Percentiles rank a stretch among this genome's conserved stretches.
These are phyloP conservation scores for Xylaria intraflava DNA, from an alignment of 495 filamentous ascomycete genomes.

Conservation along the genomic window DNA sequence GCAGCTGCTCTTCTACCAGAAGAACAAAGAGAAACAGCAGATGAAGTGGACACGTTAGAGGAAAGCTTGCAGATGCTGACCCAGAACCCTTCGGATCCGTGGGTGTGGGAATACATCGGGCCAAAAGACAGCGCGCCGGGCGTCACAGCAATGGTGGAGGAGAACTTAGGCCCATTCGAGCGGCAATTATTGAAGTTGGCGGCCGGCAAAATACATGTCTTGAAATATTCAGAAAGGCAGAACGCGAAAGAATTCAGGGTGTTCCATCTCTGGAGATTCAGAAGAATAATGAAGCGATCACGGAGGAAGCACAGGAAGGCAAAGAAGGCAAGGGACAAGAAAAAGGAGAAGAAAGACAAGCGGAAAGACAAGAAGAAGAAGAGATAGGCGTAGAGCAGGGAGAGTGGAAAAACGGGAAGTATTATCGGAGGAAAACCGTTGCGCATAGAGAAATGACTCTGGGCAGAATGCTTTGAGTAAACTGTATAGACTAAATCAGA, in stretches of 20 bases:
- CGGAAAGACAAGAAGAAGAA: not conserved
- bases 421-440: not conserved
- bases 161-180: slow-evolving; percentile 46
- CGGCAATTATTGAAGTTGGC: slow-evolving; percentile 37
- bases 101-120: slow-evolving; percentile 43
- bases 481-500: slow-evolving; percentile 1
- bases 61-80: slow-evolving; percentile 6
- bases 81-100: slow-evolving; percentile 2
- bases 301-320: not conserved
- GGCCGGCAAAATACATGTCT: slow-evolving; percentile 33
- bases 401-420: not conserved
- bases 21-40: not conserved
- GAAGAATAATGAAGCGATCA: slow-evolving; percentile 8
- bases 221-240: slow-evolving; percentile 29
- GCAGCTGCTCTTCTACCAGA: not conserved
- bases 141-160: slow-evolving; percentile 39
- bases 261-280: slow-evolving; percentile 3
- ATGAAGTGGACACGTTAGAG: not conserved
- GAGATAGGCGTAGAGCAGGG: not conserved
- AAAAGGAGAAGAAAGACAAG: not conserved
- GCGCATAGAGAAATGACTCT: not conserved
- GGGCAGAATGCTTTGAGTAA: not conserved
- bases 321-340: not conserved
- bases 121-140: slow-evolving; percentile 31
- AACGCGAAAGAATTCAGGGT: slow-evolving; percentile 14